Base-by-base conservation (phyloP, 179 eudicot species). In the Dionaea muscipula region DNA sequence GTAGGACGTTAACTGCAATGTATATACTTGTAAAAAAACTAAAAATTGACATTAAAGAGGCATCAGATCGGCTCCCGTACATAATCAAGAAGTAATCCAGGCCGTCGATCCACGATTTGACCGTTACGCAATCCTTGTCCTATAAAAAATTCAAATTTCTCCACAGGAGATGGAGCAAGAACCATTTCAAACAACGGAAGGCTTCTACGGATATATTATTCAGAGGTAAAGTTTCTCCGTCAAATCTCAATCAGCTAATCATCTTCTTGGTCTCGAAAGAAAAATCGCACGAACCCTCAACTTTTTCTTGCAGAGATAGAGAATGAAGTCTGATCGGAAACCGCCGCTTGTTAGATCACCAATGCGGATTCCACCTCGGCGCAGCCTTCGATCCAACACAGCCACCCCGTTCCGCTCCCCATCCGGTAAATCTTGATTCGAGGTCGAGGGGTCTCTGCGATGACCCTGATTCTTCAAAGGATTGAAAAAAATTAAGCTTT, bases 341-440 rank as follows among this genome's bases (percentile, higher is more conserved):
- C 96, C 81, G 0, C 94, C 90, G 31, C 78, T 87, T 0, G 69
- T 81, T 12, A 67, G 69, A 66, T 87, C 96, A 59, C 94, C 96
- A 9, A 73, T 76, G 56, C 60, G 66, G 10, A 70, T 84, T 31
- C 35, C 35, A 11, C 35, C 35, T 31, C 35, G 35, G 5, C 35
- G 35, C 35, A 31, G 35, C 35, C 35, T 31, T 31, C 35, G 35
- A 31, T 31, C 35, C 35, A 31, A 31, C 35, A 4, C 35, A 11
- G 1, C 5, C 5, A 4, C 35, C 35, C 35, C 10, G 8, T 0
- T 31, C 35, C 35, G 8, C 35, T 4, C 35, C 10, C 35, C 35
- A 31, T 31, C 35, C 5, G 35, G 35, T 31, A 31, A 4, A 31
- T 4, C 5, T 31, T 31, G 10, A 31, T 31, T 11, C 10, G 35